A percentile compares a stretch with the other conserved stretches of the same genome.
These are phyloP conservation scores for Hymenoscyphus albidus DNA, from an alignment of 2,329 filamentous ascomycete species.

Conservation along the genomic window DNA sequence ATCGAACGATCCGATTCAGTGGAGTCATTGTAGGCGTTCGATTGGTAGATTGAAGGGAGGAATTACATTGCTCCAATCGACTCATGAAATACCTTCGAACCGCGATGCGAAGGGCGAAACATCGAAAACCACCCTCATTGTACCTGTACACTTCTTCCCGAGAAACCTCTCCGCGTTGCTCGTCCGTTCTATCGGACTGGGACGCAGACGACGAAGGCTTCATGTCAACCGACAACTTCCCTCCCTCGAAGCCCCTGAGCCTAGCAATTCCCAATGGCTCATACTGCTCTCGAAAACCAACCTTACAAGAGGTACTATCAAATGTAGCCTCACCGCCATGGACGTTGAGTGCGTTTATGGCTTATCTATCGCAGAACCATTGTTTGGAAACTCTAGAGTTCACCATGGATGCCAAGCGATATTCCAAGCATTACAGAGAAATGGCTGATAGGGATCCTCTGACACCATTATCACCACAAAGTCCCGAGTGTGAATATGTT, in stretches of 20 bases:
- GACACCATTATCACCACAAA: slow-evolving; percentile 27
- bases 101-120: slow-evolving; percentile 36
- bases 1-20: neutral
- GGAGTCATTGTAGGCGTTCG: neutral
- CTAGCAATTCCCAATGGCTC: slow-evolving; percentile 42
- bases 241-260: slow-evolving; percentile 44
- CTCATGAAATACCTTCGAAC: slow-evolving; percentile 40
- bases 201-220: slow-evolving; percentile 47
- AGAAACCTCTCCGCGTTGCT: slow-evolving; percentile 33
- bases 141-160: slow-evolving; percentile 26
- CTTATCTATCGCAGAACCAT: slow-evolving; percentile 93
- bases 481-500: slow-evolving; percentile 50
- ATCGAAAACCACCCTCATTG: slow-evolving; percentile 32
- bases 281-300: slow-evolving; percentile 60
- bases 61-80: slow-evolving; percentile 51
- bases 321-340: slow-evolving; percentile 84
- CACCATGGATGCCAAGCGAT: slow-evolving; percentile 87
- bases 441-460: slow-evolving; percentile 44
- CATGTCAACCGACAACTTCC: slow-evolving; percentile 44
- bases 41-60: slow-evolving; percentile 9
- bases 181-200: slow-evolving; percentile 37
- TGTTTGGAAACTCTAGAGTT: slow-evolving; percentile 96
- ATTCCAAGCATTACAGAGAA: slow-evolving; percentile 50
- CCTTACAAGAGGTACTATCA: slow-evolving; percentile 80
- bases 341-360: slow-evolving; percentile 90